Conservation (phyloP, 805 yeast genomes). For the Wickerhamiella alocasiicola region DNA sequence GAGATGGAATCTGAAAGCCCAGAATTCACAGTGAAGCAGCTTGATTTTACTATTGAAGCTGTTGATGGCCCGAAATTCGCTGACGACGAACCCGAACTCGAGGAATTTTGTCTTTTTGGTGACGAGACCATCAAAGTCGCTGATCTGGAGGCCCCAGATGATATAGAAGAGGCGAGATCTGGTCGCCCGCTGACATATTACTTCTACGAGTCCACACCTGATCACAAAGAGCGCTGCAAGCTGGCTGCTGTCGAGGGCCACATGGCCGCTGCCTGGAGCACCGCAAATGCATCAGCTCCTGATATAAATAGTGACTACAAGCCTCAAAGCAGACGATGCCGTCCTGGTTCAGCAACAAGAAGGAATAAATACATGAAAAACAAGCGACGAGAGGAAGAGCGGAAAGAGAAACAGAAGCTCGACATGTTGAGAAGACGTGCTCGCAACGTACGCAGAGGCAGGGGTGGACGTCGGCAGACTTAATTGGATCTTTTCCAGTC, state of each 20-base stretch:
- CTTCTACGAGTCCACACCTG: conserved; percentile 9
- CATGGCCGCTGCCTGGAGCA: conserved; percentile 3
- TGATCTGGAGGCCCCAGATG: conserved; percentile 10
- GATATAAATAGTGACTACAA: conserved; percentile 18
- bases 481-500: too few species aligned
- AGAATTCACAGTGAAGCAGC: too few species aligned
- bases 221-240: conserved; percentile 1
- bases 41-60: too few species aligned
- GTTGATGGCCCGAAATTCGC: too few species aligned
- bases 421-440: background rate
- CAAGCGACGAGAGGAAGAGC: conserved; percentile 7
- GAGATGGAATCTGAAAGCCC: too few species aligned
- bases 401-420: conserved; percentile 10
- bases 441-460: too few species aligned
- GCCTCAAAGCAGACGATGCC: conserved; percentile 13
- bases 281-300: conserved; percentile 13
- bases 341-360: conserved; percentile 21
- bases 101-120: conserved; percentile 18
- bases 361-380: conserved; percentile 4
- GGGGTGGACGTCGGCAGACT: too few species aligned
- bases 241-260: conserved; percentile 17
- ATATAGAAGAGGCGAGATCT: background rate
- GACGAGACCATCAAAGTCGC: conserved; percentile 12
- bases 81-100: conserved; percentile 2
- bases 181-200: conserved; percentile 16